These are phyloP conservation scores for Hypseocharis bilobata DNA, from an alignment of 441 rosid species.

Conservation along the genomic window DNA sequence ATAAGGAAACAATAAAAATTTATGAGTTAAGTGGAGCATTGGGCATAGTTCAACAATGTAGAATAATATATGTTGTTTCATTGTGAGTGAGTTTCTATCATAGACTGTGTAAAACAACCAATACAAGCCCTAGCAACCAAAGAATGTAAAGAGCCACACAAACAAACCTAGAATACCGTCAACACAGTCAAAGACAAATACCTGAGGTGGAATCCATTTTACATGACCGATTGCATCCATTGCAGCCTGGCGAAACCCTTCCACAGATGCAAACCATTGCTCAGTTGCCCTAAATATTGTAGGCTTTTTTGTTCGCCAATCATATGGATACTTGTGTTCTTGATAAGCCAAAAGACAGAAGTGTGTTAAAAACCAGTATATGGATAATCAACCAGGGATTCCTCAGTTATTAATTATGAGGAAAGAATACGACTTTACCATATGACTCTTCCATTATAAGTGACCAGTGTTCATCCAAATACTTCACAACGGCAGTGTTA, in stretches of 20 bases:
- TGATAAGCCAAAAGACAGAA: conserved; percentile 23
- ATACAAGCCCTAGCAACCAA: neutral
- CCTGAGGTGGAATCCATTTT: conserved; percentile 93
- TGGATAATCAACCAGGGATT: neutral
- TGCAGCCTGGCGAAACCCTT: conserved; percentile 70
- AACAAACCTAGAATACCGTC: conserved; percentile 4
- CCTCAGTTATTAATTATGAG: neutral
- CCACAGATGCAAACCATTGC: conserved; percentile 99
- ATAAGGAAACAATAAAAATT: neutral
- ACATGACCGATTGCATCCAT: conserved; percentile 75
- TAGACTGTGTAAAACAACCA: neutral
- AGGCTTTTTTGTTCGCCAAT: conserved; percentile 94
- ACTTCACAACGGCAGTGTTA: conserved; percentile 65
- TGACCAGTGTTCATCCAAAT: conserved; percentile 63
- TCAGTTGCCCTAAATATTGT: conserved; percentile 96
- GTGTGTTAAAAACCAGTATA: conserved; percentile 14
- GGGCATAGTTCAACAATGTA: neutral
- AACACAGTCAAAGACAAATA: conserved; percentile 28
- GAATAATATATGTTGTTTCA: neutral
- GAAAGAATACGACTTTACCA: conserved; percentile 36
- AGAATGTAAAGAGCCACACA: neutral
- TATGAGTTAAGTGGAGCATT: neutral
- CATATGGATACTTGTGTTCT: conserved; percentile 94
- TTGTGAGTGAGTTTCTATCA: neutral
- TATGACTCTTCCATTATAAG: conserved; percentile 84